Evolutionary conservation across 2,329 filamentous ascomycete genomes (phyloP).

Genomic region (Colletotrichum musicola): DNA sequence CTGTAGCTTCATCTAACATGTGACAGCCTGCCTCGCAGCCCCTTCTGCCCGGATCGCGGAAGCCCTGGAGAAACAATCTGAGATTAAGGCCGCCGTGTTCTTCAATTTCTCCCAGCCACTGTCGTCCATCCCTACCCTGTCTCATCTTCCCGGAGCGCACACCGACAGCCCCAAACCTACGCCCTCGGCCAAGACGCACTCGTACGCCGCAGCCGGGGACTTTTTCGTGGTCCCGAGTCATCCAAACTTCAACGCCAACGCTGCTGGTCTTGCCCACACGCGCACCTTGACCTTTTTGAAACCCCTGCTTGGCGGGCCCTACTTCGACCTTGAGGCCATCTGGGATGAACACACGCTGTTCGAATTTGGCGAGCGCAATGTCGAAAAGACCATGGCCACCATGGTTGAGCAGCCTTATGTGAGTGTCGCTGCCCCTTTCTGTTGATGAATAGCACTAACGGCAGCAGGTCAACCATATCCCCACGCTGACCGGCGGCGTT

Average conservation of each 20-base stretch:
- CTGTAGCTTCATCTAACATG: not conserved
- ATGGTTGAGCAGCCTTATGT: conserved; percentile 86
- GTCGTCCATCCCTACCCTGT: conserved; percentile 19
- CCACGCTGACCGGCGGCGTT: conserved; percentile 73
- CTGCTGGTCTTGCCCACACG: conserved; percentile 74
- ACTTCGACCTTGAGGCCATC: conserved; percentile 80
- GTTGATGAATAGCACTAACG: not conserved
- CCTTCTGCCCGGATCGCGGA: not conserved
- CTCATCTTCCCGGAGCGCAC: conserved; percentile 13
- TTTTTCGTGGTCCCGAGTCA: conserved; percentile 64
- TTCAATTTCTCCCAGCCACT: conserved; percentile 28
- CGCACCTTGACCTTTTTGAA: conserved; percentile 76
- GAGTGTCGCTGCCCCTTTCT: conserved; percentile 47
- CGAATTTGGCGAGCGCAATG: conserved; percentile 77
- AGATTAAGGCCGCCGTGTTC: conserved; percentile 35
- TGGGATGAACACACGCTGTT: conserved; percentile 84
- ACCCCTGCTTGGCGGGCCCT: conserved; percentile 70
- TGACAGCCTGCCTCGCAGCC: not conserved
- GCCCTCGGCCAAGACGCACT: conserved; percentile 49
- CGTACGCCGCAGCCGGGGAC: conserved; percentile 52
- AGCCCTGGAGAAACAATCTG: not conserved
- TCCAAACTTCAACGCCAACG: conserved; percentile 62
- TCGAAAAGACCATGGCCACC: conserved; percentile 81
- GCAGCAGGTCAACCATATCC: conserved; percentile 33
- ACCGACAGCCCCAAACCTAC: not conserved